These are phyloP conservation scores for Backusella parvicylindrica DNA, from an alignment of 192 early-diverging fungal species.

Conservation along the genomic window DNA sequence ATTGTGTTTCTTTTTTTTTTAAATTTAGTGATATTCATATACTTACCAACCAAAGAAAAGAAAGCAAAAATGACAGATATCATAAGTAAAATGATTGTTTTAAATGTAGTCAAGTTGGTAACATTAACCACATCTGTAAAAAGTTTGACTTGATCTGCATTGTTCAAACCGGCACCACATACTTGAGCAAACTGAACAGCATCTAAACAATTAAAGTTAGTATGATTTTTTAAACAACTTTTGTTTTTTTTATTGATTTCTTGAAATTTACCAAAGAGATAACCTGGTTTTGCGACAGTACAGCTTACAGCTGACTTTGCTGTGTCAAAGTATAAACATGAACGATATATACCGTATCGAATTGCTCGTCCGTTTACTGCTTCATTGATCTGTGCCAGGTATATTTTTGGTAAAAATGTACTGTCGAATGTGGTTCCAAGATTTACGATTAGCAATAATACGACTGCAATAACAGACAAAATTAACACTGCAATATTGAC, in stretches of 20 bases:
- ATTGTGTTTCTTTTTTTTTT: not conserved
- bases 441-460: conserved; percentile 14
- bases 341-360: conserved; percentile 26
- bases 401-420: conserved; percentile 22
- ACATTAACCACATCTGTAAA: not conserved
- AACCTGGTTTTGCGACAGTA: not conserved
- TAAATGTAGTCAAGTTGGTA: not conserved
- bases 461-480: conserved; percentile 10
- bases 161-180: conserved; percentile 7
- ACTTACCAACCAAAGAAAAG: not conserved
- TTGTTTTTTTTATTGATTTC: not conserved
- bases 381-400: conserved; percentile 1
- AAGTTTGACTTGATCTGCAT: not conserved
- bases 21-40: not conserved
- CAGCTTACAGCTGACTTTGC: not conserved
- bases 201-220: conserved; percentile 5
- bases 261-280: not conserved
- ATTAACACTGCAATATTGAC: not conserved
- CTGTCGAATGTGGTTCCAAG: conserved; percentile 26
- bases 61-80: conserved; percentile 9
- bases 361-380: conserved; percentile 6
- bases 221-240: not conserved
- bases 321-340: conserved; percentile 11
- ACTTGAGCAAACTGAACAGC: conserved; percentile 6
- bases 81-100: conserved; percentile 5